phyloP scores from a whole-genome alignment of 2,329 filamentous ascomycete genomes.

The Claviceps maximensis region DNA sequence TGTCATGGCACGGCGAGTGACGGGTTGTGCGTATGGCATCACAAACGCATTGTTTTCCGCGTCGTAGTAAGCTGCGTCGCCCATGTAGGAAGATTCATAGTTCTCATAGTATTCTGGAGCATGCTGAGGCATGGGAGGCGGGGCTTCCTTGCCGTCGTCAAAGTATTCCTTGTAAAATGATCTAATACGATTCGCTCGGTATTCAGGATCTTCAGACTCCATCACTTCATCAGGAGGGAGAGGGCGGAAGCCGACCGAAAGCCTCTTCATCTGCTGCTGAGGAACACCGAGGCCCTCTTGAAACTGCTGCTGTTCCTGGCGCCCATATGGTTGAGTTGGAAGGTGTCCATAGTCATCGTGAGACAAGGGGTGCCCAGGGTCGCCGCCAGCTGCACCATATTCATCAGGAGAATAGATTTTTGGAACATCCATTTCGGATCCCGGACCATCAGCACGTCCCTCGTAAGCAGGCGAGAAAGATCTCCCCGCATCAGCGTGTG shows the following conservation, averaged over 20 bases:
- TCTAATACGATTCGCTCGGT: constrained; percentile 87
- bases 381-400: constrained; percentile 6
- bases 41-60: constrained; percentile 58
- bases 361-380: constrained; percentile 4
- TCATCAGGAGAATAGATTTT: constrained; percentile 15
- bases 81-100: constrained; percentile 56
- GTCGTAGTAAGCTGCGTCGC: constrained; percentile 55
- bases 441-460: constrained; percentile 19
- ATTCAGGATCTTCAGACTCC: constrained; percentile 78
- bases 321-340: constrained; percentile 18
- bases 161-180: constrained; percentile 99
- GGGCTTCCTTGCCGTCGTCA: constrained; percentile 52
- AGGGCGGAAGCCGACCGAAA: constrained; percentile 67
- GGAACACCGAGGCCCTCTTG: constrained; percentile 37
- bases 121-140: constrained; percentile 25
- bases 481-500: constrained; percentile 9
- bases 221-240: constrained; percentile 73
- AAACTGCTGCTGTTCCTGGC: constrained; percentile 21
- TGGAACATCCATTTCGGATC: constrained; percentile 23
- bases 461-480: constrained; percentile 15
- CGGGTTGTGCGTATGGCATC: constrained; percentile 72
- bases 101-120: constrained; percentile 55
- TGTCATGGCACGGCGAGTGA: constrained; percentile 87
- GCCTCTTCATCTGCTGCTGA: constrained; percentile 38
- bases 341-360: constrained; percentile 10